Evolutionary conservation across 2,329 filamentous ascomycete species (phyloP).

Genomic region (Penicillium crustosum): DNA sequence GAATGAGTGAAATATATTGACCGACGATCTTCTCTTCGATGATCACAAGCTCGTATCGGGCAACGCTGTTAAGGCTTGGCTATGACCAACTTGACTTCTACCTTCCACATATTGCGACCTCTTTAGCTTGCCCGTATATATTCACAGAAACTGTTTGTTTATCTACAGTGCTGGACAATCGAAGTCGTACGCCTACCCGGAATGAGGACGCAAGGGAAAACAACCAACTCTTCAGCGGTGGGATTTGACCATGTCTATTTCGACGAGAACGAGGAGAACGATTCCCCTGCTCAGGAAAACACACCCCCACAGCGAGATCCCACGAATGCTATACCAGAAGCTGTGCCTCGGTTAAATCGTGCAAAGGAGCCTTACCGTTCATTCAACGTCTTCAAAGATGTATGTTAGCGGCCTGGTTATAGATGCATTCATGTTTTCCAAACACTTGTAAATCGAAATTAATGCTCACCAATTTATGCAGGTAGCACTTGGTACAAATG

Average conservation of each 20-base stretch:
- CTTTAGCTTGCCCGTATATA: not conserved
- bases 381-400: constrained; percentile 10
- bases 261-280: not conserved
- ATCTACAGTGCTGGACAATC: not conserved
- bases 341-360: not conserved
- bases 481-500: constrained; percentile 5
- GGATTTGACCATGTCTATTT: constrained; percentile 3
- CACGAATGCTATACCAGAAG: not conserved
- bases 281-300: not conserved
- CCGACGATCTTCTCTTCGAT: not conserved
- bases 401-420: not conserved
- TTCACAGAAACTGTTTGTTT: not conserved
- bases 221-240: constrained; percentile 1
- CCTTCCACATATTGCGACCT: not conserved
- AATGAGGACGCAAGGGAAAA: not conserved
- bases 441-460: too few species aligned
- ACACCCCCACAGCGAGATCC: not conserved
- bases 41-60: constrained; percentile 6
- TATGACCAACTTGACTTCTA: not conserved
- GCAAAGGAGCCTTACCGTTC: constrained; percentile 3
- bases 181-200: not conserved
- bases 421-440: not conserved
- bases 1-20: not conserved
- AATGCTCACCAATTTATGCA: not conserved
- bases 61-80: not conserved